Evolutionary conservation across 2,329 filamentous ascomycete genomes (phyloP), one percentile per base, ranked within the genome.

Genomic region (Stagonosporopsis chrysanthemi): DNA sequence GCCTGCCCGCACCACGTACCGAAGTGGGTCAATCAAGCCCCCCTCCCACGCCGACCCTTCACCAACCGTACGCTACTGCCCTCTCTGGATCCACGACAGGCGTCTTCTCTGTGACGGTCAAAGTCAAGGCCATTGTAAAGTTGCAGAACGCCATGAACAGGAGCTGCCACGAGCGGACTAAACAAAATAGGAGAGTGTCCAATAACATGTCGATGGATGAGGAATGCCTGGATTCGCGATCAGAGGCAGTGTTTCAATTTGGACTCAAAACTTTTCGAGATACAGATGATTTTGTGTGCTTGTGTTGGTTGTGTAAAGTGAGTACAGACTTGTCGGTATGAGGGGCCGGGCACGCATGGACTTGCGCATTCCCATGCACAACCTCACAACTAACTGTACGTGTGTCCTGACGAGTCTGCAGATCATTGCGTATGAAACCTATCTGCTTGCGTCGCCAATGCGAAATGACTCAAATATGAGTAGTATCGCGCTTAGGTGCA

Each of bases 281-380:
- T 39, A 19, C 14, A 55, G 14, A 11, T 48, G 33, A 31, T 48
- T 57, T 52, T 43, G 23, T 36, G 53, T 24, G 3, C 24, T 8
- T 31, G 19, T 43, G 42, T 36, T 47, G 38, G 36, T 35, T 41
- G 43, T 44, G 14, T 42, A n/a, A 56, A 24, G 11, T 42, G 36
- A 48, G 48, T 43, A 22, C 26, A 57, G 19, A 22, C 7, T 7
- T 17, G n/a, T 45, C 54, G 54, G 54, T 43, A 23, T 44, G 48
- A 57, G 54, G 54, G 43, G 54, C 54, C 54, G 48, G 39, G 46
- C 43, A 46, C 44, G 43, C 14, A 47, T 31, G 17, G 38, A 48
- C 31, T 57, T 57, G 44, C 54, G 54, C 44, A 48, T 57, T 26
- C 15, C 22, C 26, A 44, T 49, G 43, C 44, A 52, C 43, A 17